phyloP scores from a whole-genome alignment of 768 basidiomycete species.

The Myochromella boudieri region DNA sequence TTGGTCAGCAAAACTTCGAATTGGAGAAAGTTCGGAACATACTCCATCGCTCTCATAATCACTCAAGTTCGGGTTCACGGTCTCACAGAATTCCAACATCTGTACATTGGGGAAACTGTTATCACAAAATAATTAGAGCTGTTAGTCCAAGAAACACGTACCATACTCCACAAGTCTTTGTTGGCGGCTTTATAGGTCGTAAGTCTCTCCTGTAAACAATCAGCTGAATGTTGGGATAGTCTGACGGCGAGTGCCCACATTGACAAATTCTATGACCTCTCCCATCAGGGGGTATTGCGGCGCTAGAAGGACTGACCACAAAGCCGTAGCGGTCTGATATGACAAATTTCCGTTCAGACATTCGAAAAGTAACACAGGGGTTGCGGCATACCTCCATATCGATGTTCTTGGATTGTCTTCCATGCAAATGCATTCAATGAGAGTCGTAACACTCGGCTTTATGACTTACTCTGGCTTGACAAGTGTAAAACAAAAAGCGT shows the following conservation, averaged over 20 bases:
- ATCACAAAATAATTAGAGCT: conserved; percentile 1
- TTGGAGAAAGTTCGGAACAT: conserved; percentile 16
- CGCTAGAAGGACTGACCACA: conserved; percentile 76
- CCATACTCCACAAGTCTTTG: conserved; percentile 88
- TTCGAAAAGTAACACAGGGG: too few relatives aligned
- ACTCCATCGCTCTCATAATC: conserved; percentile 81
- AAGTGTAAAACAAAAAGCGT: conserved; percentile 68
- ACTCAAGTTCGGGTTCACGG: conserved; percentile 55
- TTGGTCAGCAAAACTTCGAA: conserved; percentile 1
- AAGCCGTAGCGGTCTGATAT: conserved; percentile 61
- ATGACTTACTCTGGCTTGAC: conserved; percentile 68
- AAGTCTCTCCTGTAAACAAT: conserved; percentile 41
- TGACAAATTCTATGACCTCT: conserved; percentile 68
- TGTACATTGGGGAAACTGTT: conserved; percentile 23
- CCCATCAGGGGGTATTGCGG: conserved; percentile 64
- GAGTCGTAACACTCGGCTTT: not conserved
- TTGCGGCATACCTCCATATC: conserved; percentile 70
- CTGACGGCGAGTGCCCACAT: conserved; percentile 49
- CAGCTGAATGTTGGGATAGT: too few relatives aligned
- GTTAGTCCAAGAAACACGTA: conserved; percentile 26
- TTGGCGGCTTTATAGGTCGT: conserved; percentile 71
- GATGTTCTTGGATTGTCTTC: conserved; percentile 70
- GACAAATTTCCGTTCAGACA: too few relatives aligned
- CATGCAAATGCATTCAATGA: not conserved
- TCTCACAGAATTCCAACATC: conserved; percentile 77